Conservation (phyloP, 169 alveolate genomes). For the Cystoisospora suis region DNA sequence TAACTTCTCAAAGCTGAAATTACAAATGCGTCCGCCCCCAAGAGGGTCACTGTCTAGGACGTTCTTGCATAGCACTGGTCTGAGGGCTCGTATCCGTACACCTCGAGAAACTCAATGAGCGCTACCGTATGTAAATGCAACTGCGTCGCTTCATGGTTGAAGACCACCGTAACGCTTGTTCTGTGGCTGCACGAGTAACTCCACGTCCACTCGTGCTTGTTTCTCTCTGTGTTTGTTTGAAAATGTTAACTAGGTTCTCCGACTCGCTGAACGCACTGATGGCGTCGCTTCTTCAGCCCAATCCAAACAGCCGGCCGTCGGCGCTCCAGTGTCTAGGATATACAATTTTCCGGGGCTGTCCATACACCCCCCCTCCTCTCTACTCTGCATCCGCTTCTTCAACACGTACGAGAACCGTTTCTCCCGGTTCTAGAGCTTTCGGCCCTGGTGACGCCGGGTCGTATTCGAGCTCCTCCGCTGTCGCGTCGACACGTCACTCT, state of each 20-base stretch:
- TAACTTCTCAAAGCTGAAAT: too few species aligned
- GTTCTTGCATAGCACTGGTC: too few species aligned
- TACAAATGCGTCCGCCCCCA: too few species aligned
- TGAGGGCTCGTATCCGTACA: too few species aligned
- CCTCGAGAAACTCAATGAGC: too few species aligned
- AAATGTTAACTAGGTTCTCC: constrained; percentile 61
- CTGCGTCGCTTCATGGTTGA: too few species aligned
- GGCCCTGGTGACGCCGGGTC: neutral
- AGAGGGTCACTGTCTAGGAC: too few species aligned
- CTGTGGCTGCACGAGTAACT: too few species aligned
- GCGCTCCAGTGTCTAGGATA: constrained; percentile 57
- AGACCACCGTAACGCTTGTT: too few species aligned
- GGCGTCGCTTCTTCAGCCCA: constrained; percentile 30
- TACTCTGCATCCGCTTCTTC: neutral
- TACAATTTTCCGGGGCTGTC: constrained; percentile 19
- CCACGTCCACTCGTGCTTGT: too few species aligned
- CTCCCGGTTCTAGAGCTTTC: neutral
- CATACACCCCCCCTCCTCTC: constrained; percentile 24
- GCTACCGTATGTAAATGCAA: too few species aligned
- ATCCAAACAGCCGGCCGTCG: constrained; percentile 49
- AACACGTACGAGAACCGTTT: neutral
- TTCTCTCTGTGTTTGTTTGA: neutral
- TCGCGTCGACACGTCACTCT: neutral
- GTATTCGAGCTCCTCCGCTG: neutral
- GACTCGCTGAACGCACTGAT: constrained; percentile 27